Conservation (phyloP, 2,329 filamentous ascomycete species). For the Aspergillus fructus region DNA sequence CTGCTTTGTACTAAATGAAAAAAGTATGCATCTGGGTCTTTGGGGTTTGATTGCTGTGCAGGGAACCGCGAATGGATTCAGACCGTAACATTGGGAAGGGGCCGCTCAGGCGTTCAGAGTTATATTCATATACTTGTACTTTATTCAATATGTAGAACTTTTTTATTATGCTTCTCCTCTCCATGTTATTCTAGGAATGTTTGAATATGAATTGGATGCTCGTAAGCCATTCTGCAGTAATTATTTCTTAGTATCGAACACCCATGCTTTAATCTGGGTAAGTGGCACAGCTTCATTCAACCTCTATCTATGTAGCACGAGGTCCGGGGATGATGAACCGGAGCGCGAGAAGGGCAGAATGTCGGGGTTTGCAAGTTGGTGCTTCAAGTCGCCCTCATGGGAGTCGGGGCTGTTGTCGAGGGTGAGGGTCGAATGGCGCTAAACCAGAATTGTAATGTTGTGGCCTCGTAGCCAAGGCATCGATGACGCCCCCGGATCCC, state of each 20-base stretch:
- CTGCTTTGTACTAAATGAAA: conserved; percentile 35
- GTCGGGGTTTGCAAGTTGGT: no score
- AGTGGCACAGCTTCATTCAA: no score
- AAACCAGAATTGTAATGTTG: neutral
- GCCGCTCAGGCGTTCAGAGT: conserved; percentile 36
- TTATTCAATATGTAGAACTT: conserved; percentile 31
- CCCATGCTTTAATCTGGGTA: no score
- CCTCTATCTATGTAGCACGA: no score
- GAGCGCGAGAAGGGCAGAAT: no score
- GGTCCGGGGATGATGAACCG: no score
- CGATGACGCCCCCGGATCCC: conserved; percentile 4
- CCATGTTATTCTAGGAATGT: conserved; percentile 16
- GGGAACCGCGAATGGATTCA: conserved; percentile 35
- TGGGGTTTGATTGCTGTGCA: conserved; percentile 35
- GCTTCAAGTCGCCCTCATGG: no score
- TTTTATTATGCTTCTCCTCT: conserved; percentile 29
- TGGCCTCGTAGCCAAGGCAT: conserved; percentile 19
- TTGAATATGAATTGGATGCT: conserved; percentile 23
- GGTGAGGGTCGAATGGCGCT: neutral
- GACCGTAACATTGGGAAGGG: conserved; percentile 19
- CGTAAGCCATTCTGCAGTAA: neutral
- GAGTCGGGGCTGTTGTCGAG: neutral
- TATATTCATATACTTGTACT: conserved; percentile 36
- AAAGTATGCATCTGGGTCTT: conserved; percentile 21
- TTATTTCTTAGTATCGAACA: neutral